These are phyloP conservation scores for Nakataea oryzae DNA, from an alignment of 2,329 filamentous ascomycete genomes.

Conservation along the genomic window DNA sequence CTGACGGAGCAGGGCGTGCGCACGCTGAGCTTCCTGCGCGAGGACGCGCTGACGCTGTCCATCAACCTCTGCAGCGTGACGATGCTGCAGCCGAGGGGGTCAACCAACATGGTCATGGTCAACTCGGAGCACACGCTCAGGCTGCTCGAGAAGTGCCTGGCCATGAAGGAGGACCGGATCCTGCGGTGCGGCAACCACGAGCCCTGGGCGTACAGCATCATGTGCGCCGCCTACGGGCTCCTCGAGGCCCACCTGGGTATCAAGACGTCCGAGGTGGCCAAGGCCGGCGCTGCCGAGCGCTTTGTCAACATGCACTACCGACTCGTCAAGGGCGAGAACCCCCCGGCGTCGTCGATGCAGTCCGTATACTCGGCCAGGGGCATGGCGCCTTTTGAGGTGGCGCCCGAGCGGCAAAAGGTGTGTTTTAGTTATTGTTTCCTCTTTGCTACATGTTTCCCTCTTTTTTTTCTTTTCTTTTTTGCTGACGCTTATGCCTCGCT, in stretches of 20 bases:
- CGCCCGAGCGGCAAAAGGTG: conserved; percentile 13
- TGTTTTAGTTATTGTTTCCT: background rate
- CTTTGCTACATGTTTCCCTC: background rate
- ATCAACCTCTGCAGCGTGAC: conserved; percentile 53
- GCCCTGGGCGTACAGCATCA: conserved; percentile 53
- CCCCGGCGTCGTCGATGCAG: conserved; percentile 4
- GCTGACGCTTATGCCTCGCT: background rate
- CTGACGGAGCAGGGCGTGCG: conserved; percentile 48
- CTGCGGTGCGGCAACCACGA: conserved; percentile 53
- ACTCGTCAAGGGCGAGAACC: conserved; percentile 17
- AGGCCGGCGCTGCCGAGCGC: conserved; percentile 46
- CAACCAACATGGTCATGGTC: conserved; percentile 52
- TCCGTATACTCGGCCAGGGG: conserved; percentile 1
- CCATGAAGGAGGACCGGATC: conserved; percentile 50
- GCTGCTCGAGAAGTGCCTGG: conserved; percentile 50
- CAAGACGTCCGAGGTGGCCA: conserved; percentile 45
- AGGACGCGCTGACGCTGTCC: conserved; percentile 48
- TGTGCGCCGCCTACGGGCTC: conserved; percentile 49
- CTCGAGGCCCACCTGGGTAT: conserved; percentile 48
- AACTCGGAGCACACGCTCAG: conserved; percentile 49
- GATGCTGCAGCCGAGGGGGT: conserved; percentile 47
- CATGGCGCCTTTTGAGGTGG: conserved; percentile 7
- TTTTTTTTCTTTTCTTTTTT: background rate
- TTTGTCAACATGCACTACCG: conserved; percentile 50
- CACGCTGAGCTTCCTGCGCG: conserved; percentile 48